Percentiles rank a stretch among this genome's conserved stretches.
Conservation (phyloP, 768 basidiomycete genomes). For the Pholiota molesta region DNA sequence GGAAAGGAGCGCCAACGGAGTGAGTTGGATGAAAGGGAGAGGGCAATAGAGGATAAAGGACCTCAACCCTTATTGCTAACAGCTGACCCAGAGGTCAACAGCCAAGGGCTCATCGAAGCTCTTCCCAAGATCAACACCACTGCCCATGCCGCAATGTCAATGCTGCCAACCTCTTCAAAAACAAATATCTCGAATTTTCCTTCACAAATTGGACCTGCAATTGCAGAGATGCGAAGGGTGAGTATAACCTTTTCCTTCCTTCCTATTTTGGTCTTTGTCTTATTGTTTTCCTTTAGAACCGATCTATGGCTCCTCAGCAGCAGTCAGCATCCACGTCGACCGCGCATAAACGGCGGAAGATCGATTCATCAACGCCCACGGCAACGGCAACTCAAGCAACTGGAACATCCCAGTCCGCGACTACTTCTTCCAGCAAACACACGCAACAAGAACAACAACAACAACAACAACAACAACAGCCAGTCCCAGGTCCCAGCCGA, state of each 20-base stretch:
- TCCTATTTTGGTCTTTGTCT: neutral
- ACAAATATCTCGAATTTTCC: neutral
- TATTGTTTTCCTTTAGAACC: neutral
- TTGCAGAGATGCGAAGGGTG: neutral
- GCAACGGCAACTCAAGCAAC: neutral
- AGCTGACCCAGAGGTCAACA: neutral
- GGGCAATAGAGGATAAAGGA: neutral
- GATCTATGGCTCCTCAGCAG: neutral
- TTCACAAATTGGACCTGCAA: neutral
- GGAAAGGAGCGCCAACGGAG: constrained; percentile 5
- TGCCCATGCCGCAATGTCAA: neutral
- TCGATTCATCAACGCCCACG: neutral
- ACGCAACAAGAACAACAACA: no score
- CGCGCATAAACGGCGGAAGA: neutral
- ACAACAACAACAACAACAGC: neutral
- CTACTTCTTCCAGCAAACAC: neutral
- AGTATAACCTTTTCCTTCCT: neutral
- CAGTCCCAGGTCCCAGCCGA: no score
- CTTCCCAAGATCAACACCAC: neutral
- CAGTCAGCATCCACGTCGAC: neutral
- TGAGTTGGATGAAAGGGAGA: neutral
- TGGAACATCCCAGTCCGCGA: neutral
- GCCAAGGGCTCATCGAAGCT: neutral
- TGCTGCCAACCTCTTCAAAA: no score
- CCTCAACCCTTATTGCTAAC: neutral